These are phyloP conservation scores for Solanum peruvianum DNA, from an alignment of 257 asterid species.

Conservation along the genomic window DNA sequence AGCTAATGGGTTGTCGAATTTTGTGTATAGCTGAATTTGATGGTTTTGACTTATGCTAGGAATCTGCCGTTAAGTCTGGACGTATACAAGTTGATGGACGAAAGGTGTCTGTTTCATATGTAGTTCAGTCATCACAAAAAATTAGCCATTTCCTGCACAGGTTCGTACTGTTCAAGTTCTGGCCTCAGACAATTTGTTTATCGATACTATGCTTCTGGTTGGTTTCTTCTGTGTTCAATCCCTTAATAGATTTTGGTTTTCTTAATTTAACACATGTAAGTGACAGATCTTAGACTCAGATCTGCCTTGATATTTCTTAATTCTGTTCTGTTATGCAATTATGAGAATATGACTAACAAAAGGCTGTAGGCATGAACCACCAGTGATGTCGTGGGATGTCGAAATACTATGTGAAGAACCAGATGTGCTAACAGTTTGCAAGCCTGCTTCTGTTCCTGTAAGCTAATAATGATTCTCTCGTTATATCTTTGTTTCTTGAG, in stretches of 20 bases:
- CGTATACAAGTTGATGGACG: conserved; percentile 89
- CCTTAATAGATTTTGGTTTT: neutral
- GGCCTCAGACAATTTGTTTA: neutral
- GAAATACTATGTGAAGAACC: conserved; percentile 64
- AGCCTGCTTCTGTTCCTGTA: conserved; percentile 98
- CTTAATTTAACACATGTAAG: neutral
- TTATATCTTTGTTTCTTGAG: neutral
- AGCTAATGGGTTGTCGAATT: neutral
- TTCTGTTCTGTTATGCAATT: conserved; percentile 6
- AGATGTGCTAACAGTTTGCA: conserved; percentile 70
- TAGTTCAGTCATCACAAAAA: conserved; percentile 70
- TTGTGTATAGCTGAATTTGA: neutral
- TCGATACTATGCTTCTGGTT: neutral
- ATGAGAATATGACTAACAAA: conserved; percentile 32
- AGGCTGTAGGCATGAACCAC: conserved; percentile 98
- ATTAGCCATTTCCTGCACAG: conserved; percentile 95
- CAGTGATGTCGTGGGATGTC: conserved; percentile 74
- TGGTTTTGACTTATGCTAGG: conserved; percentile 26
- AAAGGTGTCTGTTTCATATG: conserved; percentile 53
- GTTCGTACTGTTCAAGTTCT: conserved; percentile 16
- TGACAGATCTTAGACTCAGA: neutral
- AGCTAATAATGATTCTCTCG: conserved; percentile 22
- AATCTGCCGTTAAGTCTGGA: conserved; percentile 78
- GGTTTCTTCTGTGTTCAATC: neutral
- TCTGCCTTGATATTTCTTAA: neutral